A percentile compares a stretch with the other conserved stretches of the same genome.
Evolutionary conservation across 169 alveolate species (phyloP).

Genomic region (Cytauxzoon felis): DNA sequence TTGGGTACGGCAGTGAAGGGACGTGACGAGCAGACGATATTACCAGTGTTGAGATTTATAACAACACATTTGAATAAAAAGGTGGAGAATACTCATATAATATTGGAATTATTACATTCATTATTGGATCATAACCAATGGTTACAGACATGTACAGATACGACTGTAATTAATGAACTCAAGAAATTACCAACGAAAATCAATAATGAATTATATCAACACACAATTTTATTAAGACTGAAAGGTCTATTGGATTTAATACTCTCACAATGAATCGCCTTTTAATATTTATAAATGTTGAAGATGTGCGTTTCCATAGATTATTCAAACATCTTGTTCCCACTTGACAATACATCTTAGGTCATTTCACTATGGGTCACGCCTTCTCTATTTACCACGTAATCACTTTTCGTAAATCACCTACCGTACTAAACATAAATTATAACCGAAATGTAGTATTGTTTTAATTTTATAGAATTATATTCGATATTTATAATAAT

Average conservation of each 20-base stretch:
- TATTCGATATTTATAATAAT: too few species aligned
- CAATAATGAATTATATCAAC: constrained; percentile 51
- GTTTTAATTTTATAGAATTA: too few species aligned
- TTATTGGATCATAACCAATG: constrained; percentile 50
- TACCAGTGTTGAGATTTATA: constrained; percentile 39
- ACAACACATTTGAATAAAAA: constrained; percentile 31
- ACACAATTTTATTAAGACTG: constrained; percentile 38
- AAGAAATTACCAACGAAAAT: constrained; percentile 46
- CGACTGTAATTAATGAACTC: constrained; percentile 29
- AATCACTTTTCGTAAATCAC: too few species aligned
- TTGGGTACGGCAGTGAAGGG: constrained; percentile 55
- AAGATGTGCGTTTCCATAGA: too few species aligned
- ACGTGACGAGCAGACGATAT: constrained; percentile 52
- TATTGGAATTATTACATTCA: constrained; percentile 43
- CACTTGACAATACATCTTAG: too few species aligned
- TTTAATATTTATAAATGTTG: too few species aligned
- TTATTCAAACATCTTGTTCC: too few species aligned
- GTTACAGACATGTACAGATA: constrained; percentile 41
- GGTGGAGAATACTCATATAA: constrained; percentile 24
- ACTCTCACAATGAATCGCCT: not conserved
- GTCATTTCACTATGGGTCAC: too few species aligned
- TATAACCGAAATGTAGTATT: too few species aligned
- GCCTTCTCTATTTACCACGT: too few species aligned
- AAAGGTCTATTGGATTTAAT: constrained; percentile 45
- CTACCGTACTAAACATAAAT: too few species aligned